Percentiles rank a stretch among this genome's conserved stretches.
phyloP scores from a whole-genome alignment of 2,329 filamentous ascomycete species.

The Fusarium sp. region DNA sequence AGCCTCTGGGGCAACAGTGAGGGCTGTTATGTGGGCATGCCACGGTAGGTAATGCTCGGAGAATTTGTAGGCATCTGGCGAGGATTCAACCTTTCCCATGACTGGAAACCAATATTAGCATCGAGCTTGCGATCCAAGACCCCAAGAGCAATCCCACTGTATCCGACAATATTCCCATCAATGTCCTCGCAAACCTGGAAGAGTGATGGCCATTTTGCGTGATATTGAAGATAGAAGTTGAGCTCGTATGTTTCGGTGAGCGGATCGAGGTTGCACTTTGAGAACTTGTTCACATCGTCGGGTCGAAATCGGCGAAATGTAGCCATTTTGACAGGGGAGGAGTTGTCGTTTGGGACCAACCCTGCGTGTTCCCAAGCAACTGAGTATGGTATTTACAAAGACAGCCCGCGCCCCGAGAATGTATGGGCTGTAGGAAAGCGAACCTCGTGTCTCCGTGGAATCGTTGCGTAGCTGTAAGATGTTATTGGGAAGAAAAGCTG shows the following conservation, averaged over 20 bases:
- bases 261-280: slow-evolving; percentile 93
- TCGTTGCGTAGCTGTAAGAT: background rate
- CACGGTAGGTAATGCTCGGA: slow-evolving; percentile 96
- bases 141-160: slow-evolving; percentile 68
- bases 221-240: slow-evolving; percentile 93
- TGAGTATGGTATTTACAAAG: background rate
- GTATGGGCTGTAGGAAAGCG: background rate
- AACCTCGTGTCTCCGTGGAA: background rate
- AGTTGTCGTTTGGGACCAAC: background rate
- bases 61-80: slow-evolving; percentile 73
- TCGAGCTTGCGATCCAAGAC: slow-evolving; percentile 3
- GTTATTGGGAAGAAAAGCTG: background rate
- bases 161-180: slow-evolving; percentile 88
- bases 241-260: slow-evolving; percentile 98
- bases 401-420: background rate
- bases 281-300: slow-evolving; percentile 85
- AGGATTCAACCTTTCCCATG: slow-evolving; percentile 95
- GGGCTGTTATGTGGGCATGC: slow-evolving; percentile 96
- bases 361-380: background rate
- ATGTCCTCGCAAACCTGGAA: slow-evolving; percentile 91
- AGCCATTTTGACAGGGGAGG: slow-evolving; percentile 31
- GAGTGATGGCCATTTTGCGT: slow-evolving; percentile 92
- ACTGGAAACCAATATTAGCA: slow-evolving; percentile 65
- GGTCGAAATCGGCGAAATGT: slow-evolving; percentile 86
- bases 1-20: slow-evolving; percentile 88